Conservation (phyloP, 2,329 filamentous ascomycete genomes). For the Parafenestella ontariensis region DNA sequence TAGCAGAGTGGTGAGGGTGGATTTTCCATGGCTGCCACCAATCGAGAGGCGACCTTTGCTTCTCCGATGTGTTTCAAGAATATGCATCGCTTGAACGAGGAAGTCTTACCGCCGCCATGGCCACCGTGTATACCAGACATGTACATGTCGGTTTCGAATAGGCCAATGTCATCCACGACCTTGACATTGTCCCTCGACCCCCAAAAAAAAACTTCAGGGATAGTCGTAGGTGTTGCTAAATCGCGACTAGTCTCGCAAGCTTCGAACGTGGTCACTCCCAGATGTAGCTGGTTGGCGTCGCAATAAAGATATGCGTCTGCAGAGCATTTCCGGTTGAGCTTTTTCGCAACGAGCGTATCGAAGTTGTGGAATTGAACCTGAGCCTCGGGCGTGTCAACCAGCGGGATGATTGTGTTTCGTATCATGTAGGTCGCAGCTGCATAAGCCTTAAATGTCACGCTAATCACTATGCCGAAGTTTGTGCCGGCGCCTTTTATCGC, state of each 20-base stretch:
- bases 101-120: conserved; percentile 65
- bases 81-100: conserved; percentile 69
- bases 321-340: conserved; percentile 55
- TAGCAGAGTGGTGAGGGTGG: conserved; percentile 65
- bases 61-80: conserved; percentile 62
- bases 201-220: conserved; percentile 27
- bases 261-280: conserved; percentile 62
- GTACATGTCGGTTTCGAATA: conserved; percentile 69
- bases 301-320: conserved; percentile 65
- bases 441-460: conserved; percentile 60
- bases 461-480: conserved; percentile 66
- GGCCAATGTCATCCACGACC: conserved; percentile 55
- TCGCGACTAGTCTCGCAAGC: conserved; percentile 30
- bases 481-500: conserved; percentile 65
- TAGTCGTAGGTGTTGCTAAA: conserved; percentile 12
- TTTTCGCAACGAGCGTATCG: conserved; percentile 47
- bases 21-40: conserved; percentile 56
- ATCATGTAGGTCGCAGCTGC: conserved; percentile 50
- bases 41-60: conserved; percentile 37
- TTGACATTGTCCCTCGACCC: conserved; percentile 46
- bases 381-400: conserved; percentile 41
- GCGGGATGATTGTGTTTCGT: conserved; percentile 37
- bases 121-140: conserved; percentile 66
- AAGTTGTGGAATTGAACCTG: conserved; percentile 50
- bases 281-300: conserved; percentile 53